These are phyloP conservation scores for Breynia disticha DNA, from an alignment of 441 rosid species.

Conservation along the genomic window DNA sequence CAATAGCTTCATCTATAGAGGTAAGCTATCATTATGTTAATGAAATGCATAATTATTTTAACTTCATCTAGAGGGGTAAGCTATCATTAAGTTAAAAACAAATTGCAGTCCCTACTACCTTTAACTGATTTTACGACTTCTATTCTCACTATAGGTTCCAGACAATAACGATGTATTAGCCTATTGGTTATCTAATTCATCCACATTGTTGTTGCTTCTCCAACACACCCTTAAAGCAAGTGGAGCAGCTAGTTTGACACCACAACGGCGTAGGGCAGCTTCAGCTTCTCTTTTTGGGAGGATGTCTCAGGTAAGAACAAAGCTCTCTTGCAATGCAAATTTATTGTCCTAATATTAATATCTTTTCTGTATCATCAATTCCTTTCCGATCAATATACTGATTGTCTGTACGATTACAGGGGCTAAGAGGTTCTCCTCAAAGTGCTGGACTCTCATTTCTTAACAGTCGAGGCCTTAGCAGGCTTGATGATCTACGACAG, in stretches of 20 bases:
- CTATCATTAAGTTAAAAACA: conserved; percentile 3
- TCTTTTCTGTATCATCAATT: conserved; percentile 4
- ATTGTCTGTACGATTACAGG: conserved; percentile 34
- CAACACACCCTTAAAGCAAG: conserved; percentile 98
- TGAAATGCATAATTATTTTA: conserved; percentile 18
- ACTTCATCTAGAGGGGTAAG: conserved; percentile 84
- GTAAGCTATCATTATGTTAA: conserved; percentile 27
- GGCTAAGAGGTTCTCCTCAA: conserved; percentile 87
- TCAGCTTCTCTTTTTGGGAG: conserved; percentile 97
- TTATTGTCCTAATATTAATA: background rate
- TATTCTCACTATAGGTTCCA: conserved; percentile 49
- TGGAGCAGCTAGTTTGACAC: conserved; percentile 98
- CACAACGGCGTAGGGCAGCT: conserved; percentile 86
- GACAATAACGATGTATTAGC: conserved; percentile 79
- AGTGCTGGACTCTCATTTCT: conserved; percentile 85
- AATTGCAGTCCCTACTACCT: conserved; percentile 13
- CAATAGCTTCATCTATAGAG: conserved; percentile 87
- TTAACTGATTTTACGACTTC: conserved; percentile 19
- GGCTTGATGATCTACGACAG: conserved; percentile 84
- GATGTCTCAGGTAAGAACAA: conserved; percentile 81
- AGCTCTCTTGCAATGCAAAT: background rate
- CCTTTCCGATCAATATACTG: conserved; percentile 7
- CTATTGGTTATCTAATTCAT: conserved; percentile 96
- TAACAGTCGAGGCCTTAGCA: conserved; percentile 65
- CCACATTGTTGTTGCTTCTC: conserved; percentile 79